phyloP scores from a whole-genome alignment of 768 basidiomycete genomes.

The Pholiota microspora region DNA sequence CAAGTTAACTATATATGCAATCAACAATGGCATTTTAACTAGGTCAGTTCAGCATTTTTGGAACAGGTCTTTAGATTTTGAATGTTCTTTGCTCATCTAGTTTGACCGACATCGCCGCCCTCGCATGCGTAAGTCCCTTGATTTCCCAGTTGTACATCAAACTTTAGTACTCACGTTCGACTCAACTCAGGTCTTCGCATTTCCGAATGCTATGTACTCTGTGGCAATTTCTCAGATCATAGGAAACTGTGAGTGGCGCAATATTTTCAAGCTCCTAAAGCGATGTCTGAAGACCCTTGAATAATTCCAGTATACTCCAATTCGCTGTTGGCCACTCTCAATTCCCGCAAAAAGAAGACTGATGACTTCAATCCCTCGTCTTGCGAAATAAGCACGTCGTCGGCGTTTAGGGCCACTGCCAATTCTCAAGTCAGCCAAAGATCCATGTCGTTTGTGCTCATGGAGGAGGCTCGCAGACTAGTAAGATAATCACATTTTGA shows the following conservation, averaged over 20 bases:
- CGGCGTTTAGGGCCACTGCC: not conserved
- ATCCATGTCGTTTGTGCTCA: too few species aligned
- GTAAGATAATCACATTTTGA: too few species aligned
- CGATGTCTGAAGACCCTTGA: not conserved
- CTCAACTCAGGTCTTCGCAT: not conserved
- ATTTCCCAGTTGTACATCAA: not conserved
- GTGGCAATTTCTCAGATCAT: conserved; percentile 4
- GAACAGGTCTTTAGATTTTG: not conserved
- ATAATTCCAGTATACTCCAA: conserved; percentile 6
- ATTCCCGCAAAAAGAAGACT: not conserved
- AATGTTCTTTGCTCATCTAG: not conserved
- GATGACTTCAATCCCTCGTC: not conserved
- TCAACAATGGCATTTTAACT: conserved; percentile 12
- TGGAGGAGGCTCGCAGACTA: too few species aligned
- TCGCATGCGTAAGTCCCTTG: conserved; percentile 1
- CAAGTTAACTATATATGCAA: conserved; percentile 9
- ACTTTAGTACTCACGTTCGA: not conserved
- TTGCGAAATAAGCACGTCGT: not conserved
- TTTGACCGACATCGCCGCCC: conserved; percentile 4
- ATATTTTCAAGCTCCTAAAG: not conserved
- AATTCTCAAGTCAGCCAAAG: too few species aligned
- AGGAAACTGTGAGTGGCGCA: conserved; percentile 3
- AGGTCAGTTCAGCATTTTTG: not conserved
- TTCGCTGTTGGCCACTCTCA: conserved; percentile 5
- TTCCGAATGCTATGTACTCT: not conserved